A percentile compares a stretch with the other conserved stretches of the same genome.
Evolutionary conservation across 73 alveolate species (phyloP).

Genomic region (Symbiodinium pilosum): DNA sequence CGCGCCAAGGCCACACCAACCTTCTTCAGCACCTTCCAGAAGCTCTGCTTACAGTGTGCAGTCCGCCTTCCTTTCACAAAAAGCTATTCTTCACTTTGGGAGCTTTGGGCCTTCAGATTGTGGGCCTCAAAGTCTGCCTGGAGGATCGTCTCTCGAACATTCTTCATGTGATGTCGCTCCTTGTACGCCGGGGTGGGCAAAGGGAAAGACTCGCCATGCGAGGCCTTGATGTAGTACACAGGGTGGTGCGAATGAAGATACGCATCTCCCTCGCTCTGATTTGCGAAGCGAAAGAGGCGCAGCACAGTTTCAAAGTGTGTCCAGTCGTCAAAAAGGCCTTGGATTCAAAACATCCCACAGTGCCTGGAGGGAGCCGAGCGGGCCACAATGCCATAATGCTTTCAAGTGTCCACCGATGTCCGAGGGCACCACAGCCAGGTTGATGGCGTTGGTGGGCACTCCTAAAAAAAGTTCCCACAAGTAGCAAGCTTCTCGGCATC

Average conservation of each 20-base stretch:
- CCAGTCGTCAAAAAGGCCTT: slow-evolving; percentile 50
- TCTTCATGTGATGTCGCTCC: slow-evolving; percentile 36
- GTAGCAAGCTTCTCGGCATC: slow-evolving; percentile 3
- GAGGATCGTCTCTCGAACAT: not conserved
- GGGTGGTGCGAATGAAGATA: slow-evolving; percentile 68
- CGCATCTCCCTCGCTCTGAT: slow-evolving; percentile 80
- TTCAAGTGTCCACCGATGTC: not conserved
- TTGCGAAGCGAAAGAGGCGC: slow-evolving; percentile 54
- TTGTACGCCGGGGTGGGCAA: slow-evolving; percentile 26
- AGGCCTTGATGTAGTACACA: slow-evolving; percentile 36
- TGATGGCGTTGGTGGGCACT: slow-evolving; percentile 55
- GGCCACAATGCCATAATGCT: no score
- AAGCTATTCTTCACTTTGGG: not conserved
- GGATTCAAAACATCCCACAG: no score
- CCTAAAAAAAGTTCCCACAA: no score
- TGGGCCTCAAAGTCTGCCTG: slow-evolving; percentile 44
- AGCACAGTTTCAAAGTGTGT: slow-evolving; percentile 86
- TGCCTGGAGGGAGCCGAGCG: no score
- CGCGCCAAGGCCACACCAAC: slow-evolving; percentile 20
- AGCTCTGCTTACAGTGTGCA: not conserved
- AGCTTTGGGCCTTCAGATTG: not conserved
- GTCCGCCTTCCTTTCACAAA: not conserved
- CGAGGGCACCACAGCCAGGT: slow-evolving; percentile 29
- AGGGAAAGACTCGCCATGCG: not conserved
- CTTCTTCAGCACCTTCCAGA: slow-evolving; percentile 21